Percentiles rank a stretch among this genome's conserved stretches.
These are phyloP conservation scores for Sordariomycetes sp. DNA, from an alignment of 2,329 filamentous ascomycete genomes.

Conservation along the genomic window DNA sequence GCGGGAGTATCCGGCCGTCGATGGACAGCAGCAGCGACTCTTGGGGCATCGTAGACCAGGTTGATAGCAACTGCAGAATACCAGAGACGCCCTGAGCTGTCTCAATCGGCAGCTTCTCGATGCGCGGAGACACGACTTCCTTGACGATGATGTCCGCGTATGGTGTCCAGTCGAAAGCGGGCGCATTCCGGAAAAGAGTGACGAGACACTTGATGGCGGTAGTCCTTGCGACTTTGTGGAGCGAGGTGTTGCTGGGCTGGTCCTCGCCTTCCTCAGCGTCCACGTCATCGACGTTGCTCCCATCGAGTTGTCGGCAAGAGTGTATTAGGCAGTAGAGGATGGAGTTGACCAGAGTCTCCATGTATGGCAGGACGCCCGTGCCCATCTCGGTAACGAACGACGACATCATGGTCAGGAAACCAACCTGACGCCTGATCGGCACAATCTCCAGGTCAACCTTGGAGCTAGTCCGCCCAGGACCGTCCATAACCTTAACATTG, in stretches of 20 bases:
- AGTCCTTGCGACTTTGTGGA: constrained; percentile 54
- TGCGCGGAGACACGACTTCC: constrained; percentile 63
- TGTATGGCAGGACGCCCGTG: constrained; percentile 54
- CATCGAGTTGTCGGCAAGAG: constrained; percentile 46
- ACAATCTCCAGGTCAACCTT: constrained; percentile 46
- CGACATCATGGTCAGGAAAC: constrained; percentile 83
- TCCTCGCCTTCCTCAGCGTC: constrained; percentile 21
- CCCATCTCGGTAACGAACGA: constrained; percentile 78
- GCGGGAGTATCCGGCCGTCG: constrained; percentile 51
- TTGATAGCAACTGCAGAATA: constrained; percentile 65
- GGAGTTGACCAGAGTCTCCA: constrained; percentile 57
- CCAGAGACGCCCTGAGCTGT: constrained; percentile 83
- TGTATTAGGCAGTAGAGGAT: constrained; percentile 70
- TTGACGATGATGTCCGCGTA: constrained; percentile 60
- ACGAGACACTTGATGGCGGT: constrained; percentile 73
- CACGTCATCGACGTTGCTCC: constrained; percentile 20
- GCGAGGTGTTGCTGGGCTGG: constrained; percentile 33
- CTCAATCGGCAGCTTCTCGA: constrained; percentile 69
- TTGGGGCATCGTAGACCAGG: constrained; percentile 59
- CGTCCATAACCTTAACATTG: constrained; percentile 42
- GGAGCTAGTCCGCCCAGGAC: constrained; percentile 32
- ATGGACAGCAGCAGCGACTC: constrained; percentile 54
- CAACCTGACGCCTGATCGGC: constrained; percentile 67
- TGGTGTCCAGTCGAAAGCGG: constrained; percentile 55
- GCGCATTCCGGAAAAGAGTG: constrained; percentile 61